phyloP scores from a whole-genome alignment of 306 rosid genomes.

The Fragaria ananassa region DNA sequence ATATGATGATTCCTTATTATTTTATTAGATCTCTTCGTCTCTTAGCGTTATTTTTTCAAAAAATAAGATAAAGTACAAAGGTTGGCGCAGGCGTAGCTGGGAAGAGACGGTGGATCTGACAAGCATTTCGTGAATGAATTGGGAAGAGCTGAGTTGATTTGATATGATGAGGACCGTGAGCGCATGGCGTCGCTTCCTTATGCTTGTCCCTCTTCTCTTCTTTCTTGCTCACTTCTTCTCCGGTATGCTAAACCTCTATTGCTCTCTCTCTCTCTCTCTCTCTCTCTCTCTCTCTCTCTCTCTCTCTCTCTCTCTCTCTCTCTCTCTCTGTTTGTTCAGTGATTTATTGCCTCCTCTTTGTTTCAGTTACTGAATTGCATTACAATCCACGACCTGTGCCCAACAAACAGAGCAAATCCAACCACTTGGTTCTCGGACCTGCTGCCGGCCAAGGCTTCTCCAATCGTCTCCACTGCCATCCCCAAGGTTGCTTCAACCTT shows the following conservation, averaged over 20 bases:
- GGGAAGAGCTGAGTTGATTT: background rate
- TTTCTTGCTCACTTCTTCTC: conserved; percentile 60
- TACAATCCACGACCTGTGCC: conserved; percentile 31
- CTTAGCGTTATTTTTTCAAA: too few relatives aligned
- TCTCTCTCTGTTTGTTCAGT: background rate
- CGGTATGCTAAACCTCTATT: conserved; percentile 31
- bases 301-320: background rate
- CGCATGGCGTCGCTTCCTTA: conserved; percentile 63
- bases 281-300: background rate
- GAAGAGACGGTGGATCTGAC: background rate
- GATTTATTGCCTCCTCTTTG: background rate
- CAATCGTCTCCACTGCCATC: conserved; percentile 82
- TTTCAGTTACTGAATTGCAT: conserved; percentile 60
- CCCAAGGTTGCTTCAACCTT: conserved; percentile 20
- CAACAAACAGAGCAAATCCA: conserved; percentile 36
- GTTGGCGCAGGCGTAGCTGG: too few relatives aligned
- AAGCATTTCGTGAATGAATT: background rate
- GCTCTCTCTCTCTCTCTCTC: background rate
- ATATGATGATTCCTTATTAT: too few relatives aligned
- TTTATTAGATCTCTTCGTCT: too few relatives aligned
- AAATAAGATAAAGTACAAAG: too few relatives aligned
- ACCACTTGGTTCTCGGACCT: conserved; percentile 78
- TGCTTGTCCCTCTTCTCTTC: conserved; percentile 60
- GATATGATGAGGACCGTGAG: background rate
- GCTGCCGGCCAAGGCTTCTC: conserved; percentile 89